Conservation (phyloP, 2,329 filamentous ascomycete species). For the Apiospora aurea region DNA sequence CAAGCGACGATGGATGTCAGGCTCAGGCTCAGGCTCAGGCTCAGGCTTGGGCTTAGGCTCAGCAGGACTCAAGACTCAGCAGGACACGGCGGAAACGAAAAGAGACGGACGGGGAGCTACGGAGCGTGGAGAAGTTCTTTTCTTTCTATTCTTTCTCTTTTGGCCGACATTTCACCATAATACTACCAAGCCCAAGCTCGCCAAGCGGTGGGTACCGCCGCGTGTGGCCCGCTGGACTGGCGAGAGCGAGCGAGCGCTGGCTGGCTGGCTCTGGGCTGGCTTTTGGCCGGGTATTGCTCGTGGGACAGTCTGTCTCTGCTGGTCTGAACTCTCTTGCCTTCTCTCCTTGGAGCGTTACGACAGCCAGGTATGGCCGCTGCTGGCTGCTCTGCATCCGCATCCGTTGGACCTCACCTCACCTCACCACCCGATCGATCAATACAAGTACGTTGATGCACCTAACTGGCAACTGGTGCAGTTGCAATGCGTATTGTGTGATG, state of each 20-base stretch:
- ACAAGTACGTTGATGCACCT: not conserved
- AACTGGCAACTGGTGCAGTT: constrained; percentile 5
- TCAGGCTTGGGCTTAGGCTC: not conserved
- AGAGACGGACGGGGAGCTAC: constrained; percentile 15
- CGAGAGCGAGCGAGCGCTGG: not conserved
- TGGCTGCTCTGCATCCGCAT: not conserved
- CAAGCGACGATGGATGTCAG: not conserved
- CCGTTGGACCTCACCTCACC: not conserved
- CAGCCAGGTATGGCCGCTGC: not conserved
- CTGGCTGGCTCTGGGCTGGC: no score
- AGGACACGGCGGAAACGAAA: constrained; percentile 2
- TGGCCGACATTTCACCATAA: constrained; percentile 21
- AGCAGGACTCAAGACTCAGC: no score
- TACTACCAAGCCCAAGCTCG: constrained; percentile 18
- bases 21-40: not conserved
- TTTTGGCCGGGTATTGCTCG: not conserved
- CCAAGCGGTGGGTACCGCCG: constrained; percentile 16
- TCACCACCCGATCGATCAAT: not conserved
- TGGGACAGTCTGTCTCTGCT: constrained; percentile 14
- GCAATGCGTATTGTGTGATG: not conserved
- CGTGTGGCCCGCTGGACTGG: constrained; percentile 9
- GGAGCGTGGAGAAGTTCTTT: constrained; percentile 21
- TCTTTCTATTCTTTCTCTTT: constrained; percentile 22
- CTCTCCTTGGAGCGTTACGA: not conserved
- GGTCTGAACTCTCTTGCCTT: not conserved